Evolutionary conservation across 768 basidiomycete species (phyloP), one percentile per base, ranked within the genome.

Genomic region (Austroboletus festivus): DNA sequence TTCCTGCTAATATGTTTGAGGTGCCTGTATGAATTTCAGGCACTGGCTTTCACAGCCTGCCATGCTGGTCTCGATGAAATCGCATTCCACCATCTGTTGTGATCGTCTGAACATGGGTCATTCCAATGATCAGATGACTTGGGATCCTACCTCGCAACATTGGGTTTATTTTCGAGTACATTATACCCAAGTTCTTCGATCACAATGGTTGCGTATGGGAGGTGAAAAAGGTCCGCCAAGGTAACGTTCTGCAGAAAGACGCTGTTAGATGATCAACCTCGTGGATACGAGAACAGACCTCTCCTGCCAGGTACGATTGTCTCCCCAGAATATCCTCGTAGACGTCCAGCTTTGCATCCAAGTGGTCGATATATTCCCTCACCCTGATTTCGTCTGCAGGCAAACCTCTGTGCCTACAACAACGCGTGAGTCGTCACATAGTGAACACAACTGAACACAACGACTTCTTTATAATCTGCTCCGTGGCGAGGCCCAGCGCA

Each of bases 321-420:
- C 78, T 82, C 18, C 65, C 60, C 15, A 84, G 68, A 33, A 85
- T 78, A 15, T 53, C 57, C 10, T 84, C 75, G 51, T 83, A 84
- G 4, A 56, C 77, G 16, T 77, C 73, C 4, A 85, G 69, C 39
- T 71, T 76, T 4, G 52, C 56, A 1, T 64, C 64, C 16, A 78
- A 58, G 10, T 53, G 53, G 1, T 37, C 38, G 4, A 68, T 35
- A 23, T 56, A 54, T 23, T 55, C 50, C 1, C 54, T 56, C 19
- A 73, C 48, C 35, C 53, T 50, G 2, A 51, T 53, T 38, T 64
- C 58, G 6, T 71, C 61, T 7, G 38, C 26, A 1, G 47, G 51
- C 7, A 56, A 16, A 9, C 30, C 28, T 30, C 16, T 35, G n/a
- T 52, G 46, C 23, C 53, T 60, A 33, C 12, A 21, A 11, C 18